phyloP scores from a whole-genome alignment of 2,329 filamentous ascomycete species.

The Gyromitra esculenta region DNA sequence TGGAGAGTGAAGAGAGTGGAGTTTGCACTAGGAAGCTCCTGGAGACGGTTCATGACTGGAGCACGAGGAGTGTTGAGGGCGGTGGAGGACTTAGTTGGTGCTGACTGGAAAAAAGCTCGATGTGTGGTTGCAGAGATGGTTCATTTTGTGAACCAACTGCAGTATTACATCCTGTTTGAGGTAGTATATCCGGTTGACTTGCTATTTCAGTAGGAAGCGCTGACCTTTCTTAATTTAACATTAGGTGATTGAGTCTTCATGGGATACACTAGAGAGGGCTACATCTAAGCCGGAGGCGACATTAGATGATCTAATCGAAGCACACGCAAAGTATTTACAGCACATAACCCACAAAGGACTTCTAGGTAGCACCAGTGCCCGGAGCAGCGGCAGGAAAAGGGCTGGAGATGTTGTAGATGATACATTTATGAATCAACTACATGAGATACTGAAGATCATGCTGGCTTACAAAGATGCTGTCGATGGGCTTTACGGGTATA shows the following conservation, averaged over 20 bases:
- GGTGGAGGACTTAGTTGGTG: conserved; percentile 74
- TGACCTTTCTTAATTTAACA: conserved; percentile 13
- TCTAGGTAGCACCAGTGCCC: conserved; percentile 71
- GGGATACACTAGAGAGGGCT: conserved; percentile 86
- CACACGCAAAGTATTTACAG: conserved; percentile 88
- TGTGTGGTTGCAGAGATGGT: conserved; percentile 97
- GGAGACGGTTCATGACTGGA: conserved; percentile 95
- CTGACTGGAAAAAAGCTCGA: conserved; percentile 89
- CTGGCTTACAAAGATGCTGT: conserved; percentile 91
- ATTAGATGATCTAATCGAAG: conserved; percentile 91
- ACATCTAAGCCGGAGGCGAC: conserved; percentile 87
- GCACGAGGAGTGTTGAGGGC: conserved; percentile 87
- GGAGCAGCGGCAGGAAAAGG: conserved; percentile 62
- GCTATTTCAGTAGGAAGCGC: neutral
- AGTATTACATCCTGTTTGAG: conserved; percentile 98
- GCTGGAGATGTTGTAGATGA: conserved; percentile 69
- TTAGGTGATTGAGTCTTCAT: conserved; percentile 88
- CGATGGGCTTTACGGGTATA: conserved; percentile 93
- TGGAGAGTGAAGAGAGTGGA: conserved; percentile 99
- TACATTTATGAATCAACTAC: conserved; percentile 87
- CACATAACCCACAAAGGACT: conserved; percentile 96
- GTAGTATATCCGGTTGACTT: conserved; percentile 27
- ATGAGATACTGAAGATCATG: conserved; percentile 93
- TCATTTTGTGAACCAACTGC: conserved; percentile 94
- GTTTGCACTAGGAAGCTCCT: conserved; percentile 88